A percentile compares a stretch with the other conserved stretches of the same genome.
phyloP scores from a whole-genome alignment of 2,329 filamentous ascomycete genomes.

The Fusarium incarnatum region DNA sequence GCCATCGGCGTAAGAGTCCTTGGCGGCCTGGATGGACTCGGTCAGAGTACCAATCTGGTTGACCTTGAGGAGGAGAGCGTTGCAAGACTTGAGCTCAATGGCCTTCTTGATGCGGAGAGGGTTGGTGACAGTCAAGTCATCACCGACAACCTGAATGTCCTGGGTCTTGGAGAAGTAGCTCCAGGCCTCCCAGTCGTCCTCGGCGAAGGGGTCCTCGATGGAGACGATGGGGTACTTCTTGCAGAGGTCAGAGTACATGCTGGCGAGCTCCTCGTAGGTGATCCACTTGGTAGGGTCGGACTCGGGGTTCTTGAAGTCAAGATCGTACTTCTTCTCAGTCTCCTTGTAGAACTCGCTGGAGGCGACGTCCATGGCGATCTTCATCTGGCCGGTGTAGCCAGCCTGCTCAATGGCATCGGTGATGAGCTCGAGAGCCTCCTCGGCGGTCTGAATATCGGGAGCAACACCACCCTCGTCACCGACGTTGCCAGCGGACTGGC shows the following conservation, averaged over 20 bases:
- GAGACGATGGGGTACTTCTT: constrained; percentile 98
- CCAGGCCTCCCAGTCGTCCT: constrained; percentile 99
- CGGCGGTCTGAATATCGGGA: constrained; percentile 95
- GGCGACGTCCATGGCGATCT: constrained; percentile 99
- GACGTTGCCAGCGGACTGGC: constrained; percentile 98
- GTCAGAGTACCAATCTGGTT: constrained; percentile 99
- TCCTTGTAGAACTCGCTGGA: constrained; percentile 99
- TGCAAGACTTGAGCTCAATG: constrained; percentile 98
- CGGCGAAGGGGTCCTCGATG: constrained; percentile 99
- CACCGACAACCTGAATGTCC: constrained; percentile 97
- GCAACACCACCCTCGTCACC: constrained; percentile 99
- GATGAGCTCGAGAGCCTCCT: constrained; percentile 97
- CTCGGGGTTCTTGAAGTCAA: constrained; percentile 99
- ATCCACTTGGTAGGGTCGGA: constrained; percentile 97
- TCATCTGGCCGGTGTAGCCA: constrained; percentile 94
- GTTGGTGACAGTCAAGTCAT: constrained; percentile 99
- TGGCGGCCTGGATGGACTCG: constrained; percentile 98
- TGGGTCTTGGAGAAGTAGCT: constrained; percentile 99
- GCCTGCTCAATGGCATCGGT: constrained; percentile 92
- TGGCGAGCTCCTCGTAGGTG: constrained; percentile 96
- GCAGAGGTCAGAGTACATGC: constrained; percentile 86
- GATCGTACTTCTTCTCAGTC: constrained; percentile 98
- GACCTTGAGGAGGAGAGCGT: constrained; percentile 98
- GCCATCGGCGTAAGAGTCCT: constrained; percentile 94
- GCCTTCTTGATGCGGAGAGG: constrained; percentile 99